Conservation (phyloP, 768 basidiomycete species). For the Leccinellum luteum region DNA sequence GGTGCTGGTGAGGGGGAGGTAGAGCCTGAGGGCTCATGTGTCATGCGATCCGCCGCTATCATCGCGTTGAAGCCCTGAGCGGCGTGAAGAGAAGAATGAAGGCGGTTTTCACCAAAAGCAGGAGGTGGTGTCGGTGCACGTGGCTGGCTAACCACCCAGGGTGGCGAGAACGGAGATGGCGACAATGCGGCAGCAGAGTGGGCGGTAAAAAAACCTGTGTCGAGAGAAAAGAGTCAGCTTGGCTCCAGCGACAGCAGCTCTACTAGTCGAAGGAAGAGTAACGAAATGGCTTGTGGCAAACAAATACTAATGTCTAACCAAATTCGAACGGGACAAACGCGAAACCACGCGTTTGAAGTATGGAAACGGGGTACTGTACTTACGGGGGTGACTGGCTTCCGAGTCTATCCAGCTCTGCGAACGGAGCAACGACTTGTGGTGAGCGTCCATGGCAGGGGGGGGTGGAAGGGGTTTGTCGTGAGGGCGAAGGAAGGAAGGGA, state of each 20-base stretch:
- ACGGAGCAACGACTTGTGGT: slow-evolving; percentile 17
- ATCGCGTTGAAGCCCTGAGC: slow-evolving; percentile 19
- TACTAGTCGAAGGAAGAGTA: slow-evolving; percentile 3
- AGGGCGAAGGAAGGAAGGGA: slow-evolving; percentile 6
- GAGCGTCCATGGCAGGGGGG: slow-evolving; percentile 28
- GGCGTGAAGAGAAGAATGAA: slow-evolving; percentile 23
- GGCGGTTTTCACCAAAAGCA: slow-evolving; percentile 23
- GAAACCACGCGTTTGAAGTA: slow-evolving; percentile 8
- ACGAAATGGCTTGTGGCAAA: slow-evolving; percentile 18
- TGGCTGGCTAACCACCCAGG: slow-evolving; percentile 32
- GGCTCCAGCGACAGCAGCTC: slow-evolving; percentile 5
- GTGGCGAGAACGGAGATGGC: slow-evolving; percentile 34
- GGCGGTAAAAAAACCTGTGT: slow-evolving; percentile 29
- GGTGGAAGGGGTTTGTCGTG: slow-evolving; percentile 42
- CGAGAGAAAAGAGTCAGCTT: slow-evolving; percentile 23
- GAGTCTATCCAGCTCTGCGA: slow-evolving; percentile 27
- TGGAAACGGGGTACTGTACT: slow-evolving; percentile 26
- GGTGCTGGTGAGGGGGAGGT: slow-evolving; percentile 22
- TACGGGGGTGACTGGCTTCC: slow-evolving; percentile 16
- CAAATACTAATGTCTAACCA: slow-evolving; percentile 11
- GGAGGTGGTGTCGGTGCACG: slow-evolving; percentile 39
- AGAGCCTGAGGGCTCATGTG: slow-evolving; percentile 6
- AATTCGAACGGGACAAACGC: slow-evolving; percentile 2
- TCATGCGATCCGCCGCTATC: slow-evolving; percentile 14
- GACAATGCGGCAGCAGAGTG: slow-evolving; percentile 32